Evolutionary conservation across 2,329 filamentous ascomycete species (phyloP).

Genomic region (Septoria linicola): DNA sequence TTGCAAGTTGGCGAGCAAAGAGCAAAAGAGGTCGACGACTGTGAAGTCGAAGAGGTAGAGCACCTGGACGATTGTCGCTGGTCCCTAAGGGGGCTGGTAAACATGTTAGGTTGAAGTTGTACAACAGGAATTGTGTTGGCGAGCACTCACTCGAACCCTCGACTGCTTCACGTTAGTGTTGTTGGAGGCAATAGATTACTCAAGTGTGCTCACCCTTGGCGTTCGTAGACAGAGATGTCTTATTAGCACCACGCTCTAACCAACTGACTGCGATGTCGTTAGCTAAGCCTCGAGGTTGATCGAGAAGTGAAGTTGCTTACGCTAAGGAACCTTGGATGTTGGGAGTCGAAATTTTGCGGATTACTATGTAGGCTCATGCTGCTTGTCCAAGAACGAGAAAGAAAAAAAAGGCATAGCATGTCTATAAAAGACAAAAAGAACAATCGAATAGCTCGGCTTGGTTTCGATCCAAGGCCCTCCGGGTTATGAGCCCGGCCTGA

Average conservation of each 20-base stretch:
- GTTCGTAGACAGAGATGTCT: background rate
- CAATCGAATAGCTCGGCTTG: constrained; percentile 3
- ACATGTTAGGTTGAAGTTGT: too few relatives aligned
- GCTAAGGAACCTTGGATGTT: background rate
- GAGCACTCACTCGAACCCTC: constrained; percentile 5
- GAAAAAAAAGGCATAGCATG: background rate
- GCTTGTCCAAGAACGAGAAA: background rate
- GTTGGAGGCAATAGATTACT: too few relatives aligned
- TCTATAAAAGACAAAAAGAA: background rate
- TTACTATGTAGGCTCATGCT: too few relatives aligned
- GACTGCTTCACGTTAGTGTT: too few relatives aligned
- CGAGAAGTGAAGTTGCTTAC: background rate
- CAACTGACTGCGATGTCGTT: background rate
- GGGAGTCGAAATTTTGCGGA: background rate
- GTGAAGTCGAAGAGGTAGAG: background rate
- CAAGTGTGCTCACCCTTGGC: too few relatives aligned
- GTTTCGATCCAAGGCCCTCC: constrained; percentile 18
- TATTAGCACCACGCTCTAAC: constrained; percentile 6
- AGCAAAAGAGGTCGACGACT: background rate
- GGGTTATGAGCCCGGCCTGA: constrained; percentile 21
- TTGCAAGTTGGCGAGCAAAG: too few relatives aligned
- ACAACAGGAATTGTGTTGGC: too few relatives aligned
- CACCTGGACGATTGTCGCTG: background rate
- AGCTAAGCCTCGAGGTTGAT: background rate
- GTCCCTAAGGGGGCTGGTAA: constrained; percentile 5